These are phyloP conservation scores for Tolypocladium tundrense DNA, from an alignment of 2,329 filamentous ascomycete species.

Conservation along the genomic window DNA sequence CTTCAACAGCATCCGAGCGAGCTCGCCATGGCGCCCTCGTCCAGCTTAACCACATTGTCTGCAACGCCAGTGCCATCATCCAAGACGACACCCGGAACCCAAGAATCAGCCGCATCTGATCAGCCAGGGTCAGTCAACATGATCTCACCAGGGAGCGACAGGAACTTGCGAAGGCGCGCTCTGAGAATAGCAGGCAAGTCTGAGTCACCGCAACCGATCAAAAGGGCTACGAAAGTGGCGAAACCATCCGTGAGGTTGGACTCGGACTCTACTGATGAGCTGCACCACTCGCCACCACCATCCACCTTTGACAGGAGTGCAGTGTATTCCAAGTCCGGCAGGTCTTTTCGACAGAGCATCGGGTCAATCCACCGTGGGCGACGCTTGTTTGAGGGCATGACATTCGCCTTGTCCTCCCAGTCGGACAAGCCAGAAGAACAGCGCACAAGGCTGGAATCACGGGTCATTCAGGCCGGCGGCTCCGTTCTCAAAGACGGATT, in stretches of 20 bases:
- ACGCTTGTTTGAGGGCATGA: slow-evolving; percentile 66
- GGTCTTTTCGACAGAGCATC: slow-evolving; percentile 16
- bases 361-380: slow-evolving; percentile 13
- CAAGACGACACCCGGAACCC: slow-evolving; percentile 24
- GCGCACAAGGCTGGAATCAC: slow-evolving; percentile 38
- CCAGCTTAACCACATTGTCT: slow-evolving; percentile 29
- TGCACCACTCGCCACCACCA: slow-evolving; percentile 28
- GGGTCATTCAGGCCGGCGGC: slow-evolving; percentile 64
- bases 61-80: slow-evolving; percentile 27
- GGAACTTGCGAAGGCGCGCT: slow-evolving; percentile 9
- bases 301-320: slow-evolving; percentile 27
- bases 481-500: slow-evolving; percentile 65
- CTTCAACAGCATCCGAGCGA: slow-evolving; percentile 6
- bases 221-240: slow-evolving; percentile 10
- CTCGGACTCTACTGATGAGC: slow-evolving; percentile 38
- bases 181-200: slow-evolving; percentile 10
- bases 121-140: slow-evolving; percentile 10
- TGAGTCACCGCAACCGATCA: slow-evolving; percentile 16
- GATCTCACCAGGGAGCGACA: slow-evolving; percentile 12
- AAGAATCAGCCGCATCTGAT: slow-evolving; percentile 17
- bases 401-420: slow-evolving; percentile 73
- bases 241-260: slow-evolving; percentile 18
- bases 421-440: slow-evolving; percentile 28
- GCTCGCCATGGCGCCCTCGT: slow-evolving; percentile 16
- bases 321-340: slow-evolving; percentile 15